Percentiles rank a stretch among this genome's conserved stretches.
Evolutionary conservation across 345 rosid species (phyloP).

Genomic region (Pugionium cornutum): DNA sequence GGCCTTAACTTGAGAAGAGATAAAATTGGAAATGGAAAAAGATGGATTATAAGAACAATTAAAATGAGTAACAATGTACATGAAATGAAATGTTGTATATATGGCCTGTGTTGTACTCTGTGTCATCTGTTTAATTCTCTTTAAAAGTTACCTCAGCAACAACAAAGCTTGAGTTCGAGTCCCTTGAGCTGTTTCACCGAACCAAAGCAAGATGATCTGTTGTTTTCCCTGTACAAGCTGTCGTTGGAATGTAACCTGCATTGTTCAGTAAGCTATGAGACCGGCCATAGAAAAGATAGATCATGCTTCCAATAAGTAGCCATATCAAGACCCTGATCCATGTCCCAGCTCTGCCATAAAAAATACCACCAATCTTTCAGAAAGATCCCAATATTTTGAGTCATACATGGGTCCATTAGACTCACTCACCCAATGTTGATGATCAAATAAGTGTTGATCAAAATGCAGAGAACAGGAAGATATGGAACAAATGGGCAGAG

Average conservation of each 20-base stretch:
- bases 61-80: constrained; percentile 33
- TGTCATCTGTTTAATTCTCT: constrained; percentile 23
- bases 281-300: constrained; percentile 58
- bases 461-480: constrained; percentile 59
- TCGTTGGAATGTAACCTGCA: constrained; percentile 43
- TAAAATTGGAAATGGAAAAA: background rate
- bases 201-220: constrained; percentile 41
- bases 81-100: constrained; percentile 10
- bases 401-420: constrained; percentile 14
- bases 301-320: constrained; percentile 55
- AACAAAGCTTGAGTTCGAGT: constrained; percentile 28
- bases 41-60: background rate
- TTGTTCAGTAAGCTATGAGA: constrained; percentile 54
- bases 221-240: constrained; percentile 44
- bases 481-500: constrained; percentile 62
- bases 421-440: constrained; percentile 63
- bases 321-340: constrained; percentile 71
- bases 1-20: background rate
- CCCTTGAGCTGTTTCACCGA: constrained; percentile 15
- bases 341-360: constrained; percentile 51
- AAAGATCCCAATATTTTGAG: background rate
- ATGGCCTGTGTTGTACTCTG: constrained; percentile 21
- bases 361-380: constrained; percentile 25
- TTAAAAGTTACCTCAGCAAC: constrained; percentile 19
- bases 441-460: constrained; percentile 57